phyloP scores from a whole-genome alignment of 1,139 yeast species.

The Geotrichum restrictum region DNA sequence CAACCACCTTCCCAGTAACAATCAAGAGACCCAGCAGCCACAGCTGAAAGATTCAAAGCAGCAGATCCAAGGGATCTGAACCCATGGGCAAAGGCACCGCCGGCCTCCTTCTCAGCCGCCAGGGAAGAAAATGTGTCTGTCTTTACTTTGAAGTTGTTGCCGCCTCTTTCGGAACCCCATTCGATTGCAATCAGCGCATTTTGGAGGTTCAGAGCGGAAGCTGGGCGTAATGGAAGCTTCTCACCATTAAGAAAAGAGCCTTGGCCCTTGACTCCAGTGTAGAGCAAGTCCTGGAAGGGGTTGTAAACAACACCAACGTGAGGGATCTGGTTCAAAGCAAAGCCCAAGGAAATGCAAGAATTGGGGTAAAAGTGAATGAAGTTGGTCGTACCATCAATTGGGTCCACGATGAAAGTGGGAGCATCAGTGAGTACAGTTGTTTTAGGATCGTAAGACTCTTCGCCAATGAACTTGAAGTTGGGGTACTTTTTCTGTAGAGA shows the following conservation, averaged over 20 bases:
- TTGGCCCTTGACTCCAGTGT: constrained; percentile 49
- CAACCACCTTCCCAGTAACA: constrained; percentile 65
- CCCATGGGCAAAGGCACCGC: constrained; percentile 55
- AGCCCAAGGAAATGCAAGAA: constrained; percentile 57
- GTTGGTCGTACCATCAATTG: constrained; percentile 60
- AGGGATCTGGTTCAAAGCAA: constrained; percentile 48
- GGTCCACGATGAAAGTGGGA: constrained; percentile 60
- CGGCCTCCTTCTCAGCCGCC: constrained; percentile 43
- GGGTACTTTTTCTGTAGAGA: constrained; percentile 44
- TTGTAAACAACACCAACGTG: constrained; percentile 58
- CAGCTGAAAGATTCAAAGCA: constrained; percentile 54
- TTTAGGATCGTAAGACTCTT: constrained; percentile 52
- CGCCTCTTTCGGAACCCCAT: constrained; percentile 56
- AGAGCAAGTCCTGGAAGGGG: constrained; percentile 50
- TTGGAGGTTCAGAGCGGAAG: constrained; percentile 44
- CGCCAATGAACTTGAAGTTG: constrained; percentile 52
- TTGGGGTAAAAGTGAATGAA: constrained; percentile 58
- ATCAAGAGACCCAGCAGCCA: constrained; percentile 54
- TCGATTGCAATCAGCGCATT: constrained; percentile 56
- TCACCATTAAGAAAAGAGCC: constrained; percentile 51
- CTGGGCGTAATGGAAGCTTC: constrained; percentile 41
- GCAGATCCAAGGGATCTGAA: constrained; percentile 58
- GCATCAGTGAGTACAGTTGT: constrained; percentile 45
- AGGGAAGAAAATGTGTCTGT: constrained; percentile 46
- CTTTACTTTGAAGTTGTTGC: constrained; percentile 48